Evolutionary conservation across 352 stramenopile genomes (phyloP).

Genomic region (Phytopythium vexans): DNA sequence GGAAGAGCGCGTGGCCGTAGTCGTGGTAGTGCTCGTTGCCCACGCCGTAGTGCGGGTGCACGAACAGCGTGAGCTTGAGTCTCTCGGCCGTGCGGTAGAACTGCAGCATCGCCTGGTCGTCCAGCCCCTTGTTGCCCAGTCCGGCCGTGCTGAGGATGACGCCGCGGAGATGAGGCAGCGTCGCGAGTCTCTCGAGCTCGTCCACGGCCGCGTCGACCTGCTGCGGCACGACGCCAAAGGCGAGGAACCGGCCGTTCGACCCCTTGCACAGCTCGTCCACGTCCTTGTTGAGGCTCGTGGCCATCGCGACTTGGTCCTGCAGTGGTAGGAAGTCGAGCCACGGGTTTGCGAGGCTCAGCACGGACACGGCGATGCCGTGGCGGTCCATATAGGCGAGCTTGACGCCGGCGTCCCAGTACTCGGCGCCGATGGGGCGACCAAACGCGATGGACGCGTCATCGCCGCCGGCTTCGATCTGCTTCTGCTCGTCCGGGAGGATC

Average conservation of each 20-base stretch:
- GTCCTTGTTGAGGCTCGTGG: constrained; percentile 49
- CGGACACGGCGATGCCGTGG: constrained; percentile 51
- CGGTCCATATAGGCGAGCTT: constrained; percentile 69
- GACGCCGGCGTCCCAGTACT: constrained; percentile 51
- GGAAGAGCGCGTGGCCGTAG: constrained; percentile 54
- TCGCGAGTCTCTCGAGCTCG: constrained; percentile 34
- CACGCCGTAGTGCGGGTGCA: constrained; percentile 69
- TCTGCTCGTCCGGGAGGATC: constrained; percentile 53
- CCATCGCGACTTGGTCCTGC: constrained; percentile 38
- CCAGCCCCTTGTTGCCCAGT: constrained; percentile 50
- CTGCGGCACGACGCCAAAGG: constrained; percentile 53
- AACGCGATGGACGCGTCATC: constrained; percentile 26
- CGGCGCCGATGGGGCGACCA: constrained; percentile 48
- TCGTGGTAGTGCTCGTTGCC: constrained; percentile 55
- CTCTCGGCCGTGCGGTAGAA: constrained; percentile 46
- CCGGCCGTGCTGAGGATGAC: constrained; percentile 58
- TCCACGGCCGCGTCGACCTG: constrained; percentile 26
- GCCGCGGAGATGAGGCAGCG: constrained; percentile 32
- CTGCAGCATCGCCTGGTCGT: constrained; percentile 48
- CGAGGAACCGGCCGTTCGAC: constrained; percentile 41
- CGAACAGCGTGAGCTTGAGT: constrained; percentile 46
- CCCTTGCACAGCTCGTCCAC: constrained; percentile 39
- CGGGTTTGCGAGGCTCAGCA: constrained; percentile 64
- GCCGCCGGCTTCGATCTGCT: constrained; percentile 23
- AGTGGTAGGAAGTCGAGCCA: constrained; percentile 66